phyloP scores from a whole-genome alignment of 2,329 filamentous ascomycete genomes.

The Xylariaceae sp. region DNA sequence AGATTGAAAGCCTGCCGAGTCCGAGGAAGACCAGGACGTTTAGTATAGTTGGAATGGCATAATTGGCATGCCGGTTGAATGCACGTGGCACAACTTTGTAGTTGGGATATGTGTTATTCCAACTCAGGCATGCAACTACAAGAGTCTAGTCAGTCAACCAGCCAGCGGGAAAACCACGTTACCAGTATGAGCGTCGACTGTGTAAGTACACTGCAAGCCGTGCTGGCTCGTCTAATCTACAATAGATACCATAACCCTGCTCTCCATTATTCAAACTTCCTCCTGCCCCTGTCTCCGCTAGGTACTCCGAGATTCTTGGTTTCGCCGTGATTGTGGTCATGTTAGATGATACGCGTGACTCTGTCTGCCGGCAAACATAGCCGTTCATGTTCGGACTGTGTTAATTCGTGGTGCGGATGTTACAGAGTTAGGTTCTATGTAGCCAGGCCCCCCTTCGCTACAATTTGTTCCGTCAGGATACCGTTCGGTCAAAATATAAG shows the following conservation, averaged over 20 bases:
- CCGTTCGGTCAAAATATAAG: no score
- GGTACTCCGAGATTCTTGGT: not conserved
- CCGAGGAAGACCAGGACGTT: conserved; percentile 7
- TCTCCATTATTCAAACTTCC: not conserved
- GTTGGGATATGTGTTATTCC: conserved; percentile 3
- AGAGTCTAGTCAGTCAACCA: conserved; percentile 17
- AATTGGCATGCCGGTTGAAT: conserved; percentile 15
- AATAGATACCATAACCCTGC: not conserved
- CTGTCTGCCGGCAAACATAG: no score
- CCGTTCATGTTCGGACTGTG: no score
- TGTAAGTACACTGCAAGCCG: conserved; percentile 1
- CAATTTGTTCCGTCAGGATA: no score
- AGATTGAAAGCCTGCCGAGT: conserved; percentile 35
- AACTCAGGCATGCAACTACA: conserved; percentile 16
- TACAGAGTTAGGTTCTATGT: no score
- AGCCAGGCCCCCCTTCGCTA: no score
- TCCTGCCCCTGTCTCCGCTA: not conserved
- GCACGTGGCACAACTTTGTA: conserved; percentile 4
- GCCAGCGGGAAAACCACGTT: conserved; percentile 19
- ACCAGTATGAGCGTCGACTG: conserved; percentile 9
- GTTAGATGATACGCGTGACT: not conserved
- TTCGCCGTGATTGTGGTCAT: not conserved
- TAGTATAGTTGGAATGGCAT: conserved; percentile 20
- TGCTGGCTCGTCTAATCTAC: not conserved
- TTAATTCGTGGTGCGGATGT: no score